A percentile compares a stretch with the other conserved stretches of the same genome.
Conservation (phyloP, 441 rosid genomes). For the Melianthus villosus region DNA sequence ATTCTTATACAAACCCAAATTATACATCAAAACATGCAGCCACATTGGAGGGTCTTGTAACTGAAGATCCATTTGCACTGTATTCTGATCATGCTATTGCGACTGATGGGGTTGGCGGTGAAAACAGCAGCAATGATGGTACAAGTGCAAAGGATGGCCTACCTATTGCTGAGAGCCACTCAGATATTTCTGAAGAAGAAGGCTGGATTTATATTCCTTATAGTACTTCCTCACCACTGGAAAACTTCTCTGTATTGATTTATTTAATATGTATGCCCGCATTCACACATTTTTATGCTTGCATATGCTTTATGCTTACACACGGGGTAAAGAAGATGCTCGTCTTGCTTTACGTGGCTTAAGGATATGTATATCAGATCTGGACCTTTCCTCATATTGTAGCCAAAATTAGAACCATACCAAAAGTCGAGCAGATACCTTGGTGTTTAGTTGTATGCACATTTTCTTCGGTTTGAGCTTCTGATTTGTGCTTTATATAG, state of each 20-base stretch:
- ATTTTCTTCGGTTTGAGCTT: too few species aligned
- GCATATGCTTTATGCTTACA: too few species aligned
- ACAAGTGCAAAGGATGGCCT: conserved; percentile 19
- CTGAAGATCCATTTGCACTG: conserved; percentile 42
- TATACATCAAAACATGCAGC: conserved; percentile 17
- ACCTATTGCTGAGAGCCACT: conserved; percentile 28
- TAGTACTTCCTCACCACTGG: conserved; percentile 23
- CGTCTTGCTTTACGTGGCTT: too few species aligned
- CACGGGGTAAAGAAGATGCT: too few species aligned
- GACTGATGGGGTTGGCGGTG: conserved; percentile 19
- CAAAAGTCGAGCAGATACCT: too few species aligned
- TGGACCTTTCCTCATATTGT: too few species aligned
- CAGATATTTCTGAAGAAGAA: conserved; percentile 68
- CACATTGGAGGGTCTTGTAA: conserved; percentile 49
- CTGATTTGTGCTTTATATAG: too few species aligned
- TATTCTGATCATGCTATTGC: conserved; percentile 27
- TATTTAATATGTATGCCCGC: not conserved
- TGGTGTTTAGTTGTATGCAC: too few species aligned
- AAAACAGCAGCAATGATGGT: conserved; percentile 19
- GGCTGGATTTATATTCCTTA: conserved; percentile 81
- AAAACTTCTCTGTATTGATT: not conserved
- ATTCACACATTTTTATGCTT: not conserved
- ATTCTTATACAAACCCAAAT: conserved; percentile 22
- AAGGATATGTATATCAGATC: too few species aligned
- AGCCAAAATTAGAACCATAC: too few species aligned